Evolutionary conservation across 176 grass and related monocot genomes (phyloP), one percentile per base, ranked within the genome.

Genomic region (Zizania latifolia): DNA sequence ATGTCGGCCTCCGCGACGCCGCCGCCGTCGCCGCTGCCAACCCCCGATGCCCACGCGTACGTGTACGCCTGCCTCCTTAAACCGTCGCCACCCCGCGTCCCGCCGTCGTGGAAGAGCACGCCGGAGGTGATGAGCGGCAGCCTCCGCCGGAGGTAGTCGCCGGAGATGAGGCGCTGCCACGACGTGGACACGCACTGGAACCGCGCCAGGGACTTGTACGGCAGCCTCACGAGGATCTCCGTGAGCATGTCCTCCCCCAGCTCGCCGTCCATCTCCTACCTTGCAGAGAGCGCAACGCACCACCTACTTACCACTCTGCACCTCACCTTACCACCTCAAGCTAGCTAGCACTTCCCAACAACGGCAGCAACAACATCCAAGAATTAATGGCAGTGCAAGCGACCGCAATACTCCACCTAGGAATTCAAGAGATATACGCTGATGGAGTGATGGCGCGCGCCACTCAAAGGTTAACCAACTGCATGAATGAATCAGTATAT

Each of bases 151-250:
- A 93, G 58, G 85, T 90, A 85, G 55, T 93, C 81, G 74, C 83
- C 84, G 32, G 88, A 70, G 85, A 97, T 93, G 21, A 93, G 84
- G 57, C 68, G 21, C 6, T 36, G 62, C 93, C 93, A 97, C 3
- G 77, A 32, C 29, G 80, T 93, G 31, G 83, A 93, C 32, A 97
- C 93, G 60, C 87, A 90, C 62, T 84, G 89, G 82, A 90, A 97
- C 53, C 88, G 65, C 46, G 85, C 92, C 85, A 97, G 67, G 17
- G 93, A 84, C 76, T 80, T 89, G 83, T 76, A 34, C 23, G 93
- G 93, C 24, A 97, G 64, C 81, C 77, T 78, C 8, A 53, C 73
- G 2, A 97, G 83, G 76, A 97, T 93, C 83, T 97, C 88, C 7
- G 40, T 53, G 4, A 93, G 44, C 80, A 91, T 26, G 84, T 93